Percentiles rank a stretch among this genome's conserved stretches.
Evolutionary conservation across 192 early-diverging fungal species (phyloP).

Genomic region (Coemansia sp.): DNA sequence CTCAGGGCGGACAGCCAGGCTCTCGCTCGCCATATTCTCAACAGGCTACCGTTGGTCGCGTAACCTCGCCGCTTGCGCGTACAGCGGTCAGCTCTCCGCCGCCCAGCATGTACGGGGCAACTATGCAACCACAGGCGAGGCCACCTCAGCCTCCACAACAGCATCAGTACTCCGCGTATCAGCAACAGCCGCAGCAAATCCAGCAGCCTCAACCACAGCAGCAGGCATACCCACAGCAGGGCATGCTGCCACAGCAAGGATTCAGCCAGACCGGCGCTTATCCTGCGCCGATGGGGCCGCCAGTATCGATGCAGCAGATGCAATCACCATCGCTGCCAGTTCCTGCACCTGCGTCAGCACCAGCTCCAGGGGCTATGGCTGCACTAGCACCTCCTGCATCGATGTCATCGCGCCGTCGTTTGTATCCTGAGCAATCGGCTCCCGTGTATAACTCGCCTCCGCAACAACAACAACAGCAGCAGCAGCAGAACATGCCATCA

Average conservation of each 20-base stretch:
- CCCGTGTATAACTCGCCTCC: constrained; percentile 17
- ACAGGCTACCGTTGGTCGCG: constrained; percentile 19
- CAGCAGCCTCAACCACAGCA: constrained; percentile 9
- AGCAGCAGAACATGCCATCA: constrained; percentile 16
- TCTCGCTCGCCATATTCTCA: constrained; percentile 12
- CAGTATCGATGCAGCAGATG: neutral
- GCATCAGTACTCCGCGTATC: neutral
- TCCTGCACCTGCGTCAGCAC: neutral
- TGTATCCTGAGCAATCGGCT: constrained; percentile 41
- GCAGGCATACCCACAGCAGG: neutral
- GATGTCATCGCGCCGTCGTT: constrained; percentile 31
- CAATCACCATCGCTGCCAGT: constrained; percentile 1
- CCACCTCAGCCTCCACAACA: constrained; percentile 25
- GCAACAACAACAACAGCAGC: constrained; percentile 19
- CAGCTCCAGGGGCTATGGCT: neutral
- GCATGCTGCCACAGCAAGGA: constrained; percentile 17
- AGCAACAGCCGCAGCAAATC: constrained; percentile 14
- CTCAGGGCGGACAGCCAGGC: constrained; percentile 19
- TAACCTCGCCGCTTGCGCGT: constrained; percentile 42
- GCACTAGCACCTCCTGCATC: constrained; percentile 3
- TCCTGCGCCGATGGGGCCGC: neutral
- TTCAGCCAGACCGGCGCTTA: constrained; percentile 11
- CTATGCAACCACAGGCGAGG: constrained; percentile 13
- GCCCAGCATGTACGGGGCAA: constrained; percentile 7
- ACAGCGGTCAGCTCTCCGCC: constrained; percentile 17